Conservation (phyloP, 2,329 filamentous ascomycete species). For the Gnomoniopsis sp. region DNA sequence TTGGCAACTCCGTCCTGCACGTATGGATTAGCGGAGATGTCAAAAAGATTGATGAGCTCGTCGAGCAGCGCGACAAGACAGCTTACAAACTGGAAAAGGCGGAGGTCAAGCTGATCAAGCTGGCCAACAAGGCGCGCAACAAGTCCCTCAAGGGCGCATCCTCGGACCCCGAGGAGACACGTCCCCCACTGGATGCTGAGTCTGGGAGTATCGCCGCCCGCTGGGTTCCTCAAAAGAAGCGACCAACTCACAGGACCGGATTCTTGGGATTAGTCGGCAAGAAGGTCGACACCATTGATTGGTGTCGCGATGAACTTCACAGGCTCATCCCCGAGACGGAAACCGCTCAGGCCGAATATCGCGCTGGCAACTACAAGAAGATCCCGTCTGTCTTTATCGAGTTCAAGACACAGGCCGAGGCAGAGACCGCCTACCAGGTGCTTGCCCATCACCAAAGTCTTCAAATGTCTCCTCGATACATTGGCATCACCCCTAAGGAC, state of each 20-base stretch:
- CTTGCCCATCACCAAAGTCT: slow-evolving; percentile 83
- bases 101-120: slow-evolving; percentile 79
- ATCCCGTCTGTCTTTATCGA: slow-evolving; percentile 86
- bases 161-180: slow-evolving; percentile 28
- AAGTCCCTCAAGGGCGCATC: slow-evolving; percentile 60
- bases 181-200: slow-evolving; percentile 58
- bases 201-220: slow-evolving; percentile 68
- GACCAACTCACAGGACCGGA: slow-evolving; percentile 73
- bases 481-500: slow-evolving; percentile 77
- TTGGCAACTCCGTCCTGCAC: slow-evolving; percentile 75
- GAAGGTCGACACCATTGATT: slow-evolving; percentile 93
- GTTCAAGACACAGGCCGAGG: slow-evolving; percentile 77
- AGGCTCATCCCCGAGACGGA: slow-evolving; percentile 71
- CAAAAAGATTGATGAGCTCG: slow-evolving; percentile 73
- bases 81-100: slow-evolving; percentile 81
- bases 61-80: slow-evolving; percentile 75
- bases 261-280: slow-evolving; percentile 69
- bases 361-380: slow-evolving; percentile 59
- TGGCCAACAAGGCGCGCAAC: slow-evolving; percentile 68
- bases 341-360: slow-evolving; percentile 64
- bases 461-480: slow-evolving; percentile 81
- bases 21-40: slow-evolving; percentile 82
- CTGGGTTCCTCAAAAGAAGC: slow-evolving; percentile 70
- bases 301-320: slow-evolving; percentile 75
- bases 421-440: slow-evolving; percentile 82